Evolutionary conservation across 257 asterid species (phyloP), one percentile per base, ranked within the genome.

Genomic region (Capsicum chinense): DNA sequence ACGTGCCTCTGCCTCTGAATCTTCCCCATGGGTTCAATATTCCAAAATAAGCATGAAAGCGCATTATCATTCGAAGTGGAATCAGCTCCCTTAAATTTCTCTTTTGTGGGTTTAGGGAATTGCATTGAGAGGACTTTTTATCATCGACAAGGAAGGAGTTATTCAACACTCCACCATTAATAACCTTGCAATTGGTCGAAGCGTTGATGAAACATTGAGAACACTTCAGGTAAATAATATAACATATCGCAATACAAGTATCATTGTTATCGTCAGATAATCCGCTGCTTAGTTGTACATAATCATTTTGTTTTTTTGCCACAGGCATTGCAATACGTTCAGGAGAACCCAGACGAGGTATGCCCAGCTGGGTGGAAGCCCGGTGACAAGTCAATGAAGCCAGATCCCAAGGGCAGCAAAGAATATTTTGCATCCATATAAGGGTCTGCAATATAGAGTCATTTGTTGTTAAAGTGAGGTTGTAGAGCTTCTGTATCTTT

Each of bases 341-440:
- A 97, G 90, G 97, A 95, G 50, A 97, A 95, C 90, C 99, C 98
- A 0, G 99, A 97, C 70, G 99, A 97, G 90, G 99, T 97, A 35
- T 97, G 99, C 92, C 99, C 99, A 0, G 99, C 99, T 48, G 98
- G 98, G 83, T 95, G 99, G 99, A 97, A 97, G 91, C 99, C 98
- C 17, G 99, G 99, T 15, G 98, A 97, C 88, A 95, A 91, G 87
- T 90, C 99, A 56, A 97, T 97, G 99, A 97, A 95, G 80, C 98
- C 99, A 5, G 99, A 94, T 73, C 94, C 99, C 11, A 93, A 94
- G 91, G 92, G 87, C 47, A 97, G 99, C 95, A 95, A 95, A 90
- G 99, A 97, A 56, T 97, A 95, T 93, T 97, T 97, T 60, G 89
- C 98, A 7, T 95, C 98, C 35, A 88, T 97, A 79, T 95, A 88